Evolutionary conservation across 2,329 filamentous ascomycete genomes (phyloP), one percentile per base, ranked within the genome.

Genomic region (Meredithiella fracta): DNA sequence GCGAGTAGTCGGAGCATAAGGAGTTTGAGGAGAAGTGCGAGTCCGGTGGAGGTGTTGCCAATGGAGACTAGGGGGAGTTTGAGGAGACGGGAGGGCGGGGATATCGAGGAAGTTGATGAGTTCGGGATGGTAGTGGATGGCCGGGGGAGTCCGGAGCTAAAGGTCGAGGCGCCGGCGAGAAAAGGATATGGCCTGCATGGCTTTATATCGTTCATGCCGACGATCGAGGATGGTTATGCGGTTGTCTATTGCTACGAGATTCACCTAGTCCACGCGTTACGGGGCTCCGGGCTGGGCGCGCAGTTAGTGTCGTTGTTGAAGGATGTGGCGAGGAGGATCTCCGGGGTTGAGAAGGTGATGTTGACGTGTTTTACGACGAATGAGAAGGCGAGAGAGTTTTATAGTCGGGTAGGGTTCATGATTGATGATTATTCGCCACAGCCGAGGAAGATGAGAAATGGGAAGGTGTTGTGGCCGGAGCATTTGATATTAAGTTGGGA

Each of bases 211-310:
- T 70, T 86, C 63, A 82, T 85, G 81, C 75, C 83, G n/a, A 83
- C 80, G 1, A 77, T 77, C 62, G 83, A 87, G 63, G 78, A 82
- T 59, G 73, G 74, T 1, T 69, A 78, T 58, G 72, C 80, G 0
- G 84, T 89, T 1, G 64, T 88, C 20, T 91, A 89, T 66, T 82
- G 85, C 65, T 91, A 89, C 65, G 85, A 91, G 67, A 79, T 91
- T 37, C 85, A 91, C 63, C 73, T 90, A 2, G 67, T 71, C 38
- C 67, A 72, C 1, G 67, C 70, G 1, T 65, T 85, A 3, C 76
- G 78, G 61, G 74, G 81, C 69, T 78, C 76, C 14, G 83, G 85
- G 0, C 68, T 90, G 1, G 83, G 80, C 1, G 70, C 64, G 11
- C 67, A 73, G 11, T 70, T 90, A 40, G 78, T 90, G 70, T 63